These are phyloP conservation scores for Escallonia rubra DNA, from an alignment of 129 eudicot species.

Conservation along the genomic window DNA sequence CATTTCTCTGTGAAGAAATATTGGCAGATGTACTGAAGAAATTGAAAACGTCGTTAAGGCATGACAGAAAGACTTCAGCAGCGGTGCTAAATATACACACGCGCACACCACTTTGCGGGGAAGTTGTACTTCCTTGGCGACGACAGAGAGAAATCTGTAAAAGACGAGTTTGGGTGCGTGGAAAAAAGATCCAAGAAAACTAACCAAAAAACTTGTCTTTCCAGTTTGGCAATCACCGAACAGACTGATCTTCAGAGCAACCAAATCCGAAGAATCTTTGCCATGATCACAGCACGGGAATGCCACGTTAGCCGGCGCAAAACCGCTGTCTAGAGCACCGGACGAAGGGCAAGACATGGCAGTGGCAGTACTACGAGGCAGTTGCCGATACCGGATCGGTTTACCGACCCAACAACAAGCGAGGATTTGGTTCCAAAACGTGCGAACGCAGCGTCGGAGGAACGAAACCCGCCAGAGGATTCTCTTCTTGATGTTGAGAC, in stretches of 20 bases:
- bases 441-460: slow-evolving; percentile 37
- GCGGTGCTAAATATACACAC: too few relatives aligned
- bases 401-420: slow-evolving; percentile 50
- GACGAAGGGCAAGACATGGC: not conserved
- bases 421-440: slow-evolving; percentile 45
- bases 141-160: not conserved
- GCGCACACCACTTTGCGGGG: too few relatives aligned
- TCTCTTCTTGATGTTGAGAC: slow-evolving; percentile 19
- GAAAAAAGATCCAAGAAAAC: slow-evolving; percentile 12
- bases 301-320: slow-evolving; percentile 6
- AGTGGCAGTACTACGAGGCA: not conserved
- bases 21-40: too few relatives aligned
- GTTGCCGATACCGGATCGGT: slow-evolving; percentile 25
- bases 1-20: too few relatives aligned
- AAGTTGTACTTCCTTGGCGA: too few relatives aligned
- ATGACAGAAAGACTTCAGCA: too few relatives aligned
- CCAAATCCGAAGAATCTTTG: slow-evolving; percentile 52
- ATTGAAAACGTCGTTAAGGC: too few relatives aligned
- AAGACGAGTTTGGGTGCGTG: not conserved
- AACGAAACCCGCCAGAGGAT: slow-evolving; percentile 38
- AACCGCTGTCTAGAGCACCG: slow-evolving; percentile 6
- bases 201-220: slow-evolving; percentile 75
- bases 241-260: slow-evolving; percentile 49
- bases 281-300: slow-evolving; percentile 15
- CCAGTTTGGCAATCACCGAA: slow-evolving; percentile 87